Conservation (phyloP, 345 rosid genomes). For the Populus euphratica region DNA sequence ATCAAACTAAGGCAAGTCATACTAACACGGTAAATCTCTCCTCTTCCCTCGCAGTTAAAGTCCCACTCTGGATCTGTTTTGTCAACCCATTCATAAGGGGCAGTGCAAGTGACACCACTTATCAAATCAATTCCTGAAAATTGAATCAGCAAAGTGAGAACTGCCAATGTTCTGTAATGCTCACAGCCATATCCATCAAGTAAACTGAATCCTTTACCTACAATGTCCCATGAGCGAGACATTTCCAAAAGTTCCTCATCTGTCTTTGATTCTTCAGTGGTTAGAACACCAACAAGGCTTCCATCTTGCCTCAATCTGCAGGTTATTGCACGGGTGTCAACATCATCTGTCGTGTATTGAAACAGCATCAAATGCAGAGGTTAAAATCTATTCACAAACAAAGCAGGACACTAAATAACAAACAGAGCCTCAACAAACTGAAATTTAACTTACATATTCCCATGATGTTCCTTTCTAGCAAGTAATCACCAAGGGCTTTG, state of each 20-base stretch:
- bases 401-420: not conserved
- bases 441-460: slow-evolving; percentile 62
- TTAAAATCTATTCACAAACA: not conserved
- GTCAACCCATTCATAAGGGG: slow-evolving; percentile 82
- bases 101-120: slow-evolving; percentile 68
- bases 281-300: slow-evolving; percentile 90
- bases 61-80: slow-evolving; percentile 76
- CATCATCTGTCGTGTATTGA: slow-evolving; percentile 57
- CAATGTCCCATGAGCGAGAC: slow-evolving; percentile 89
- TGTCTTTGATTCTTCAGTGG: slow-evolving; percentile 72
- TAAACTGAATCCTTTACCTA: slow-evolving; percentile 40
- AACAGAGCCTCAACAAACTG: not conserved
- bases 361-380: slow-evolving; percentile 8
- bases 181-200: not conserved
- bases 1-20: slow-evolving; percentile 7
- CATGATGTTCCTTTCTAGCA: slow-evolving; percentile 85
- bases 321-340: slow-evolving; percentile 94
- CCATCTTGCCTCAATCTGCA: slow-evolving; percentile 91
- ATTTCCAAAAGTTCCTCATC: slow-evolving; percentile 75
- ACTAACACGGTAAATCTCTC: slow-evolving; percentile 55
- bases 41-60: slow-evolving; percentile 45
- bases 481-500: slow-evolving; percentile 68
- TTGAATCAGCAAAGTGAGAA: slow-evolving; percentile 10
- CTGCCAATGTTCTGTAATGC: not conserved
- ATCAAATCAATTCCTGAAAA: slow-evolving; percentile 79